phyloP scores from a whole-genome alignment of 805 yeast genomes.

The Yamadazyma tumulicola region DNA sequence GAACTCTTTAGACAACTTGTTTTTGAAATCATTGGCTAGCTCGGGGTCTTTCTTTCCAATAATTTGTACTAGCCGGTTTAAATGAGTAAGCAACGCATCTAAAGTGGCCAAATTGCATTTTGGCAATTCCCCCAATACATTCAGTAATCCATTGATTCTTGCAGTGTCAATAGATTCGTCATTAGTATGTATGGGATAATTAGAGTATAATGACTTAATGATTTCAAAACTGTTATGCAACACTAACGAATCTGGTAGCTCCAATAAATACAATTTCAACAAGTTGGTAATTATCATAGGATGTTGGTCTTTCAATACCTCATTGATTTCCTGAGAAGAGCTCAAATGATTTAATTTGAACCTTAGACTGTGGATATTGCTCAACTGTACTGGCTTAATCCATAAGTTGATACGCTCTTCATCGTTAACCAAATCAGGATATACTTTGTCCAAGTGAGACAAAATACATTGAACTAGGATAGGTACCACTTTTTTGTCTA shows the following conservation, averaged over 20 bases:
- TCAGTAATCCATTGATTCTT: conserved; percentile 62
- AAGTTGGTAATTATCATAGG: conserved; percentile 66
- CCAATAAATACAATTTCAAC: conserved; percentile 69
- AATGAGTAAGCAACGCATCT: conserved; percentile 76
- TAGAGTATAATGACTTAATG: conserved; percentile 59
- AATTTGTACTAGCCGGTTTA: conserved; percentile 54
- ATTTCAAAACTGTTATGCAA: conserved; percentile 64
- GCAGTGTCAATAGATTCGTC: conserved; percentile 37
- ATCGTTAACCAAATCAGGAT: conserved; percentile 69
- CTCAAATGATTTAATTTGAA: conserved; percentile 42
- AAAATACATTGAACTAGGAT: conserved; percentile 58
- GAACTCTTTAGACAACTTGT: conserved; percentile 61
- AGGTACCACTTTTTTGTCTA: conserved; percentile 74
- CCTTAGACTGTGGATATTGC: conserved; percentile 60
- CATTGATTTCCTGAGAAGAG: conserved; percentile 27
- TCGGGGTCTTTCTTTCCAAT: conserved; percentile 40
- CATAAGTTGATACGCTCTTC: conserved; percentile 64
- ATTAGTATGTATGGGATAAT: conserved; percentile 28
- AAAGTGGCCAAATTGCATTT: conserved; percentile 73
- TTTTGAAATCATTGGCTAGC: conserved; percentile 35
- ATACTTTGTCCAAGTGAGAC: conserved; percentile 62
- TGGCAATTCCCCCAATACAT: conserved; percentile 63
- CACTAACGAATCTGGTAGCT: conserved; percentile 74
- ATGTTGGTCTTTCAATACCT: conserved; percentile 33
- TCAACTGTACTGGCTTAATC: conserved; percentile 62